A percentile compares a stretch with the other conserved stretches of the same genome.
Evolutionary conservation across 192 early-diverging fungal species (phyloP).

Genomic region (Linnemannia schmuckeri): DNA sequence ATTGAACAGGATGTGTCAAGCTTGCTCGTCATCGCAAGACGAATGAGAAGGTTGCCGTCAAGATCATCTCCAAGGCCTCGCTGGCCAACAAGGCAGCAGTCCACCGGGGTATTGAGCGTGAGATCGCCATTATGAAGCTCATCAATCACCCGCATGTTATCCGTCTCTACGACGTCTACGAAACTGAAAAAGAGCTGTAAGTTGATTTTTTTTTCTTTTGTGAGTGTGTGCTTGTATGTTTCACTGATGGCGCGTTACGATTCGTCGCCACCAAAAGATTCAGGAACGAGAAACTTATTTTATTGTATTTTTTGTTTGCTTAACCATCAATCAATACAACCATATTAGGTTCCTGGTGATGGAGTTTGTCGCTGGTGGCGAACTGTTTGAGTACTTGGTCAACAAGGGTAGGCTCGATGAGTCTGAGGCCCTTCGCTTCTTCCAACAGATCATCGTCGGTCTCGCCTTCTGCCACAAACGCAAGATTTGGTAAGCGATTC

Average conservation of each 20-base stretch:
- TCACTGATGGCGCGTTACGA: background rate
- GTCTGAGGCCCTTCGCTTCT: slow-evolving; percentile 65
- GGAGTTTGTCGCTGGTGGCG: slow-evolving; percentile 80
- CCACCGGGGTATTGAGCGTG: slow-evolving; percentile 64
- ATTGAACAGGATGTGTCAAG: slow-evolving; percentile 62
- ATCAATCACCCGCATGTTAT: slow-evolving; percentile 69
- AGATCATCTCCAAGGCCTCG: slow-evolving; percentile 67
- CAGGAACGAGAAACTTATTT: background rate
- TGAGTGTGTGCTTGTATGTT: background rate
- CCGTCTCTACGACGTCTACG: slow-evolving; percentile 64
- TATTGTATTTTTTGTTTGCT: background rate
- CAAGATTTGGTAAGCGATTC: slow-evolving; percentile 60
- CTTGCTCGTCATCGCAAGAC: slow-evolving; percentile 65
- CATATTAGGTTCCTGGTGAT: slow-evolving; percentile 64
- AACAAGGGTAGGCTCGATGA: slow-evolving; percentile 60
- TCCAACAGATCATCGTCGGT: slow-evolving; percentile 66
- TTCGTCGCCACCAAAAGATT: slow-evolving; percentile 12
- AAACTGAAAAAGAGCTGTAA: slow-evolving; percentile 57
- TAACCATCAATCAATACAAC: background rate
- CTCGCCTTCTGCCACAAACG: slow-evolving; percentile 75
- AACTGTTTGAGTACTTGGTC: slow-evolving; percentile 82
- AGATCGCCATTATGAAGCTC: slow-evolving; percentile 69
- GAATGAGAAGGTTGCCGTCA: slow-evolving; percentile 68
- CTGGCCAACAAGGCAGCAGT: slow-evolving; percentile 60
- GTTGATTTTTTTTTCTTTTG: background rate